Conservation (phyloP, 2,329 filamentous ascomycete genomes). For the Colletotrichum filicis region DNA sequence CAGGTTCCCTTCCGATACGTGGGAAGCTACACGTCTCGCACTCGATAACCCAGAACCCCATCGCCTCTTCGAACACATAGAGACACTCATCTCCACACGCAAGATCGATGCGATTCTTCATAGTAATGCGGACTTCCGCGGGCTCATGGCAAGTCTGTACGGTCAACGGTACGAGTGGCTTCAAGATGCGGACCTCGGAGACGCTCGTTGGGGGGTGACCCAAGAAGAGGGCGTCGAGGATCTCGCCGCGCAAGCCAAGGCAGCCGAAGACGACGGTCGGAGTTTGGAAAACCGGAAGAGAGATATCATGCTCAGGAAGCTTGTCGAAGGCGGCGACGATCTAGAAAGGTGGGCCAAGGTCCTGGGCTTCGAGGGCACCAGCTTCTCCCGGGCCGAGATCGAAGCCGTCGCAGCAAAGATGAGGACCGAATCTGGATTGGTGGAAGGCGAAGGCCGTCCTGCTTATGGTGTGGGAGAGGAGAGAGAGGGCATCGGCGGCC, state of each 20-base stretch:
- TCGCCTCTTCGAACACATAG: constrained; percentile 28
- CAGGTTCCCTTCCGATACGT: constrained; percentile 25
- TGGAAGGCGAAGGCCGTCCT: background rate
- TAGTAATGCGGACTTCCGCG: constrained; percentile 5
- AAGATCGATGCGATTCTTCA: constrained; percentile 18
- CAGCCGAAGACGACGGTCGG: background rate
- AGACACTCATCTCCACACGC: constrained; percentile 23
- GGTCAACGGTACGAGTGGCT: constrained; percentile 29
- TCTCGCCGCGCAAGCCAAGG: background rate
- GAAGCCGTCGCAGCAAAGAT: background rate
- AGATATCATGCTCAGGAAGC: constrained; percentile 13
- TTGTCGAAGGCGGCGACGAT: constrained; percentile 4
- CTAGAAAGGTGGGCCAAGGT: constrained; percentile 12
- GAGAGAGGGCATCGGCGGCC: background rate
- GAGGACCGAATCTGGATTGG: background rate
- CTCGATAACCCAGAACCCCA: constrained; percentile 11
- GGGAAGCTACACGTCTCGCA: constrained; percentile 4
- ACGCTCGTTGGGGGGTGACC: constrained; percentile 1
- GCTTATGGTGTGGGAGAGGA: constrained; percentile 5
- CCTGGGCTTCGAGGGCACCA: constrained; percentile 12
- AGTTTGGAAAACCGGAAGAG: background rate
- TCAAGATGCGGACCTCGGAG: constrained; percentile 28
- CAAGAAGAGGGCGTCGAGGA: constrained; percentile 3
- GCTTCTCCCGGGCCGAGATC: constrained; percentile 4
- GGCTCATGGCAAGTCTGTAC: constrained; percentile 22